Evolutionary conservation across 2,329 filamentous ascomycete genomes (phyloP), one percentile per base, ranked within the genome.

Genomic region (Endocalyx cinctus): DNA sequence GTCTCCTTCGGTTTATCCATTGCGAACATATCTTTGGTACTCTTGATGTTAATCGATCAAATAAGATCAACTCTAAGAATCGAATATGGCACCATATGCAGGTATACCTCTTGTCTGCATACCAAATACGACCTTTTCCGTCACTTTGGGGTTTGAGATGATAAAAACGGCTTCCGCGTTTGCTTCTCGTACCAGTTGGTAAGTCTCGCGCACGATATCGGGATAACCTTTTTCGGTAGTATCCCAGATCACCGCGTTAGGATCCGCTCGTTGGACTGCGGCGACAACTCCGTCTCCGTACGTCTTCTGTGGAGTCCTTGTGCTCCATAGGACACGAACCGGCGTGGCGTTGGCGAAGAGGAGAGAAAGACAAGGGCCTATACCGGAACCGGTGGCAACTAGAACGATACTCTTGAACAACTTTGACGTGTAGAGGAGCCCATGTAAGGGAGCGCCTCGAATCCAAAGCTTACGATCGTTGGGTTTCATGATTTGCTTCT

Each of bases 61-160:
- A n/a, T n/a, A n/a, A n/a, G n/a, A n/a, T n/a, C n/a, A n/a, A n/a
- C 17, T 13, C 47, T 13, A 49, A 11, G 50, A 54, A 43, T 88
- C 84, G 63, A 82, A 88, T 46, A 89, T 84, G 7, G 84, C 81
- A 7, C 84, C 84, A 59, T 76, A 88, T 3, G 82, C 81, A 3
- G 77, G 70, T 8, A 87, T 59, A 0, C 82, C 81, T 33, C 79
- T 68, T 17, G 66, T 69, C 57, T 87, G 81, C 39, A 89, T 62
- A 6, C 73, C 79, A 51, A 79, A 83, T 1, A 87, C 82, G 2
- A 87, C 70, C 61, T 76, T 77, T 51, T 70, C 71, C n/a, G 82
- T 87, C 25, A 86, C 70, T 36, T 61, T 70, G 34, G 79, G 76
- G 55, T 87, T 88, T 36, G 78, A 80, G 50, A 89, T 81, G 41